phyloP scores from a whole-genome alignment of 345 rosid genomes.

The Cardiospermum halicacabum region DNA sequence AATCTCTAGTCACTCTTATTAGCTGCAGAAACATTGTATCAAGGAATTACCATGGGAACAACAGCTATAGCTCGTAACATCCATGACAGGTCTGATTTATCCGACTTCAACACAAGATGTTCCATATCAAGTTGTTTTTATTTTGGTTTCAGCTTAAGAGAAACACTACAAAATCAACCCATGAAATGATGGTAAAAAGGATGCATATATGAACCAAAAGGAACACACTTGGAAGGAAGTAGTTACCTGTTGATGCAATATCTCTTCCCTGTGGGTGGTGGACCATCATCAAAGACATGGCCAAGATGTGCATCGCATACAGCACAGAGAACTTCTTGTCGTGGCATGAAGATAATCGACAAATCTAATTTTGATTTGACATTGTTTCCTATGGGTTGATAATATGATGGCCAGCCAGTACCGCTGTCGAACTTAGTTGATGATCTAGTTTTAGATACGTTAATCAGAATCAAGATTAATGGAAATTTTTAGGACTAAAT shows the following conservation, averaged over 20 bases:
- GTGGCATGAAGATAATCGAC: slow-evolving; percentile 86
- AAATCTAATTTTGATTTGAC: slow-evolving; percentile 69
- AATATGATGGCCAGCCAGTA: slow-evolving; percentile 96
- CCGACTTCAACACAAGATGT: neutral
- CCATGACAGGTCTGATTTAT: neutral
- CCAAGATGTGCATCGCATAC: slow-evolving; percentile 83
- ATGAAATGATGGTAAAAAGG: neutral
- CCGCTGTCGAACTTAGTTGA: slow-evolving; percentile 94
- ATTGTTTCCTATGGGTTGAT: slow-evolving; percentile 61
- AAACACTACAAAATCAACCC: slow-evolving; percentile 33
- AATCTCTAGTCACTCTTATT: neutral
- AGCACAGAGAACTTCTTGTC: slow-evolving; percentile 71
- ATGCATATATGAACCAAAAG: neutral
- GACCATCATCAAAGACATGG: slow-evolving; percentile 84
- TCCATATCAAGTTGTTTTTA: neutral
- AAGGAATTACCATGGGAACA: neutral
- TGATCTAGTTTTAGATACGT: slow-evolving; percentile 43
- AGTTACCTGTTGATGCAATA: slow-evolving; percentile 80
- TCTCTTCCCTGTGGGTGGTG: slow-evolving; percentile 79
- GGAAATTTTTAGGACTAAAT: neutral
- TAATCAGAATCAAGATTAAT: neutral
- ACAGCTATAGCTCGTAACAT: neutral
- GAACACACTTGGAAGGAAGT: too few relatives aligned
- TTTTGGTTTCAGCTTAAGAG: slow-evolving; percentile 38
- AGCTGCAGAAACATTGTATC: neutral